phyloP scores from a whole-genome alignment of 129 eudicot genomes.

The Artemisia annua region DNA sequence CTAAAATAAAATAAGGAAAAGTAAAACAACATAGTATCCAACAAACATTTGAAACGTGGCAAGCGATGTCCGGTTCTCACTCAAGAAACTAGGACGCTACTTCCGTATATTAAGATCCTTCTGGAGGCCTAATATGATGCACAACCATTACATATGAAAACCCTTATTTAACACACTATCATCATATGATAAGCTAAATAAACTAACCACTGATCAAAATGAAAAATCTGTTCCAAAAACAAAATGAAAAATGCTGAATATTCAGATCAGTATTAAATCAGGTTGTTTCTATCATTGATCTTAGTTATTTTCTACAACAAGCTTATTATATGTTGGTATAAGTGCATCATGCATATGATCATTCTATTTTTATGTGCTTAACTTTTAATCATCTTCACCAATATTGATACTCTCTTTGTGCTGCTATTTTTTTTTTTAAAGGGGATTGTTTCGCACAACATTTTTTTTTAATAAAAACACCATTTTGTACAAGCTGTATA shows the following conservation, averaged over 20 bases:
- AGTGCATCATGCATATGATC: background rate
- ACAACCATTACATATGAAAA: conserved; percentile 16
- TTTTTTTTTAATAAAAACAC: too few species aligned
- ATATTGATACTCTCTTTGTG: too few species aligned
- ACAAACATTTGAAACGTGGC: conserved; percentile 36
- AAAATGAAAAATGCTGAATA: background rate
- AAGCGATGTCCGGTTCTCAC: conserved; percentile 12
- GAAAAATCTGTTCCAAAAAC: background rate
- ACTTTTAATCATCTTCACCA: background rate
- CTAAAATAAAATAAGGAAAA: too few species aligned
- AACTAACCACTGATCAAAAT: background rate
- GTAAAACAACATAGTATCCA: conserved; percentile 8
- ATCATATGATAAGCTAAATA: background rate
- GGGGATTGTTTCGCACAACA: too few species aligned
- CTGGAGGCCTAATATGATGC: background rate
- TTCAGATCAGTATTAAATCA: conserved; percentile 18
- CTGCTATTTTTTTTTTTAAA: too few species aligned
- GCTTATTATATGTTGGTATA: background rate
- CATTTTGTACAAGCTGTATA: too few species aligned
- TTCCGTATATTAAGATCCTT: background rate
- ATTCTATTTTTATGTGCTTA: background rate
- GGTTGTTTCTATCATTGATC: background rate
- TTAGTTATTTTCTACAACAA: background rate
- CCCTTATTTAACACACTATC: background rate
- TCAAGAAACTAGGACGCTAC: background rate